Percentiles rank a stretch among this genome's conserved stretches.
These are phyloP conservation scores for Beauveria medogensis DNA, from an alignment of 2,329 filamentous ascomycete species.

Conservation along the genomic window DNA sequence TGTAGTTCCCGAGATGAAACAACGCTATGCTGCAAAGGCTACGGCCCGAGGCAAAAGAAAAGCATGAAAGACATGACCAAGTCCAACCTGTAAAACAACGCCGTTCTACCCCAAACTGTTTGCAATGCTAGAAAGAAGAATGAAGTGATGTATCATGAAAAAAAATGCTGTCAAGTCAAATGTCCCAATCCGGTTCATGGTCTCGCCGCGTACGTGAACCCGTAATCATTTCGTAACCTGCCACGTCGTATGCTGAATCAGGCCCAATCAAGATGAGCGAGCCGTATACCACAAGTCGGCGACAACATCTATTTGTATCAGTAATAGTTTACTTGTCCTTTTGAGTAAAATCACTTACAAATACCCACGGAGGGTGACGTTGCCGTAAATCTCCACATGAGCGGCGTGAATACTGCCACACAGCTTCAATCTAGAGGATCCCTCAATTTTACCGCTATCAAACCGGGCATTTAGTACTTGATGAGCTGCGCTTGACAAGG, in stretches of 20 bases:
- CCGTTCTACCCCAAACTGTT: background rate
- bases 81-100: background rate
- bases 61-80: too few species aligned
- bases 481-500: background rate
- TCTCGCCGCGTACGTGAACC: slow-evolving; percentile 35
- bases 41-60: background rate
- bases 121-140: background rate
- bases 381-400: slow-evolving; percentile 40
- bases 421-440: slow-evolving; percentile 38
- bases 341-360: slow-evolving; percentile 25
- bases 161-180: slow-evolving; percentile 11
- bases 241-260: slow-evolving; percentile 34
- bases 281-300: slow-evolving; percentile 35
- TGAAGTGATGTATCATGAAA: background rate
- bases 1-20: background rate
- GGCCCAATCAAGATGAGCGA: slow-evolving; percentile 39
- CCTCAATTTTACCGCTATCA: slow-evolving; percentile 36
- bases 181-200: slow-evolving; percentile 33
- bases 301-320: slow-evolving; percentile 28
- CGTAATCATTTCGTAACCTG: slow-evolving; percentile 34
- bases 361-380: slow-evolving; percentile 35
- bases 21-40: background rate
- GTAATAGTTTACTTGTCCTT: background rate
- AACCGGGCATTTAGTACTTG: background rate
- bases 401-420: slow-evolving; percentile 33